These are phyloP conservation scores for Globisporangium megalacanthum DNA, from an alignment of 352 stramenopile genomes.

Conservation along the genomic window DNA sequence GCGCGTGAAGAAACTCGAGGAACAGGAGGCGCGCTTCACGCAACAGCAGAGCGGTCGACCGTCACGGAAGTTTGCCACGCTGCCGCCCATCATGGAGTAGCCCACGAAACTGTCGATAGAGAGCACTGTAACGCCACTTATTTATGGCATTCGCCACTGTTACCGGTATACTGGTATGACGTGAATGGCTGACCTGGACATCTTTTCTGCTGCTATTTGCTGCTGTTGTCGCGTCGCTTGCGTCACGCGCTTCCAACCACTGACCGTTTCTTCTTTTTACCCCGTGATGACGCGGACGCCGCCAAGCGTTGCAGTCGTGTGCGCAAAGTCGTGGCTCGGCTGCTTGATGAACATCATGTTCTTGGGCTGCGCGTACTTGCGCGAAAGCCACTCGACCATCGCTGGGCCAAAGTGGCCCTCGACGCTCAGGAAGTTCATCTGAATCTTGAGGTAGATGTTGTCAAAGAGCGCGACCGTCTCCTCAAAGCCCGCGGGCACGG, in stretches of 20 bases:
- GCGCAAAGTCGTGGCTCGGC: slow-evolving; percentile 91
- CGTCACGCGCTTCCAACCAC: neutral
- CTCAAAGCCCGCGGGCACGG: slow-evolving; percentile 63
- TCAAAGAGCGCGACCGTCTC: slow-evolving; percentile 90
- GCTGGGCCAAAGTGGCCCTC: slow-evolving; percentile 82
- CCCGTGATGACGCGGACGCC: slow-evolving; percentile 91
- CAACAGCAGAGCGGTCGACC: slow-evolving; percentile 21
- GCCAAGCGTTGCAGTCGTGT: slow-evolving; percentile 90
- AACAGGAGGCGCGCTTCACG: slow-evolving; percentile 66
- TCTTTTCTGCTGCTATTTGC: neutral
- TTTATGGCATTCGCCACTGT: neutral
- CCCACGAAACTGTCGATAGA: neutral
- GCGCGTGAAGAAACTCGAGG: slow-evolving; percentile 78
- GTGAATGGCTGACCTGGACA: no score
- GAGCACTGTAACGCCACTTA: neutral
- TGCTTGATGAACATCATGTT: slow-evolving; percentile 97
- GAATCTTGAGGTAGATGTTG: slow-evolving; percentile 94
- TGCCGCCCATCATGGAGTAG: slow-evolving; percentile 49
- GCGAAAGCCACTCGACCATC: slow-evolving; percentile 90
- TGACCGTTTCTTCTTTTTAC: slow-evolving; percentile 11
- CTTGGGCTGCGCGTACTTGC: slow-evolving; percentile 87
- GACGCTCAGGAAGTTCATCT: slow-evolving; percentile 91
- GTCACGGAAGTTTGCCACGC: slow-evolving; percentile 32
- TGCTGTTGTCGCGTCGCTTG: no score
- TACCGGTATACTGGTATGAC: neutral